Base-by-base conservation (phyloP, 345 rosid species). In the Citrus mangshanensis region DNA sequence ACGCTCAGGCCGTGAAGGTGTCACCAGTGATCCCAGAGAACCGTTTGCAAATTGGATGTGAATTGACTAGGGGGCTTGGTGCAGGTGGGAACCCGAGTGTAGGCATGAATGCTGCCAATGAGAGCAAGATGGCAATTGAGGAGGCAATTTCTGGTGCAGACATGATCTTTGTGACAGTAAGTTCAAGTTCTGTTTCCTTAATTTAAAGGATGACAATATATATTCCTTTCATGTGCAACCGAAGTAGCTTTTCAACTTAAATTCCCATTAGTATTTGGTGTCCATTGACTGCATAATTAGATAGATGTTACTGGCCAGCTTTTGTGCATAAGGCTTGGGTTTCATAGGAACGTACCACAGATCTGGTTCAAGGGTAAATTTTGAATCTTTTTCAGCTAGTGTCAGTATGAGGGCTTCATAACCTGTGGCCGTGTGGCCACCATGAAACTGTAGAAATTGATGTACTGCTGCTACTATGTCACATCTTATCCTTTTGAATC, bases 41-140 rank as follows among this genome's bases (percentile, higher is more conserved):
- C 69, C 91, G 98, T 51, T 82, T 95, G 84, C 97, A 93, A 70
- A 93, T 95, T 69, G 98, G 98, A 78, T 84, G 82, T 79, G 97
- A 95, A 88, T 81, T 95, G 68, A 95, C 98, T 59, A 88, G 95
- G 66, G 98, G 97, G 81, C 94, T 95, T 82, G 98, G 98, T 76
- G 97, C 97, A 72, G 98, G 98, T 69, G 98, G 98, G 34, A 95
- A 93, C 77, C 98, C 98, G 0, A 98, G 92, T 82, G 90, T 93
- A 9, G 98, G 98, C 64, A 92, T 88, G 91, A 92, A 91, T 85
- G 98, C 98, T 85, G 98, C 98, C 30, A 90, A 84, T 73, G 98
- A 95, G 81, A 95, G 95, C 86, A 91, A 88, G 83, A 89, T 82
- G 80, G 78, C 93, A 35, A 91, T 95, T 64, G 97, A 93, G 83